Conservation (phyloP, 1,284 basidiomycete genomes). For the Ustilago loliicola region DNA sequence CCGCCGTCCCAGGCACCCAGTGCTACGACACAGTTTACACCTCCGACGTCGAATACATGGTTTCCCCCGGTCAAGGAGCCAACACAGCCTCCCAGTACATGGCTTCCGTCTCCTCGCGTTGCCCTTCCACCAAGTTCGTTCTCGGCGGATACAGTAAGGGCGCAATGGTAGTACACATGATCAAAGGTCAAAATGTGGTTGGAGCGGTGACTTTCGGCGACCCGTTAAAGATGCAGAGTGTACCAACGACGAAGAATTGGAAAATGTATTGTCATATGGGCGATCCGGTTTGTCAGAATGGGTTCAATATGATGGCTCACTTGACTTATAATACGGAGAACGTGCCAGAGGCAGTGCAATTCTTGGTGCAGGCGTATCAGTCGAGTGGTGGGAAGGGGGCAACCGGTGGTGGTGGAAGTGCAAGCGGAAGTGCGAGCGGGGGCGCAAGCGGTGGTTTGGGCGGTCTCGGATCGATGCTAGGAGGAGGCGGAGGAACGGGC, state of each 20-base stretch:
- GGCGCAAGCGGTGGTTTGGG: neutral
- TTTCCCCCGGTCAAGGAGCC: slow-evolving; percentile 14
- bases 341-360: slow-evolving; percentile 16
- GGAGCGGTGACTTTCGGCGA: slow-evolving; percentile 50
- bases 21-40: slow-evolving; percentile 42
- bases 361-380: slow-evolving; percentile 31
- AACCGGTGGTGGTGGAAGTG: neutral
- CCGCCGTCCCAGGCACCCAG: slow-evolving; percentile 21
- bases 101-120: slow-evolving; percentile 8
- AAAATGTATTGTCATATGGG: slow-evolving; percentile 32
- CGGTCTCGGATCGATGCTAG: neutral
- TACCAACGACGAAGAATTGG: slow-evolving; percentile 20
- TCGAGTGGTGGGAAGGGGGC: slow-evolving; percentile 10
- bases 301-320: slow-evolving; percentile 40
- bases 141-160: slow-evolving; percentile 39
- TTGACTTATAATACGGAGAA: slow-evolving; percentile 21
- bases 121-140: slow-evolving; percentile 34
- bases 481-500: neutral
- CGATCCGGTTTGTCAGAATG: slow-evolving; percentile 40
- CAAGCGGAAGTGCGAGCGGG: neutral
- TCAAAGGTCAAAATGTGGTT: slow-evolving; percentile 23
- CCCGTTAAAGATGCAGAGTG: slow-evolving; percentile 22
- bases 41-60: slow-evolving; percentile 35
- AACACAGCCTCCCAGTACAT: slow-evolving; percentile 22
- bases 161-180: slow-evolving; percentile 37